These are phyloP conservation scores for Ophiostoma sp. DNA, from an alignment of 2,329 filamentous ascomycete species.

Conservation along the genomic window DNA sequence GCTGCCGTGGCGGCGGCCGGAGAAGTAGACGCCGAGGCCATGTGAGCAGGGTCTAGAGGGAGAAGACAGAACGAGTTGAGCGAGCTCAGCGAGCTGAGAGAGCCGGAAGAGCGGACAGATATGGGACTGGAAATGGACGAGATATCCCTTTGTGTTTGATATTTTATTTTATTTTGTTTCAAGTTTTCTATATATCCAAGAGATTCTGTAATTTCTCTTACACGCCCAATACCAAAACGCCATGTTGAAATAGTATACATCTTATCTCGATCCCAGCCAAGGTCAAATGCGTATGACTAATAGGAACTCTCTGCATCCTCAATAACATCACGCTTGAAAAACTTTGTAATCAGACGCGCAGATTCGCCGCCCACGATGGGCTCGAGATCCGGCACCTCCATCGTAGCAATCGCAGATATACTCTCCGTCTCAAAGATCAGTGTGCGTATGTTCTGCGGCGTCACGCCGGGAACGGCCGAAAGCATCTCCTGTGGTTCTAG, in stretches of 20 bases:
- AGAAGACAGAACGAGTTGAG: not conserved
- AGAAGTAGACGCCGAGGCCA: slow-evolving; percentile 21
- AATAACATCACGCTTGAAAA: slow-evolving; percentile 66
- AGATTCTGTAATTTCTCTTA: not conserved
- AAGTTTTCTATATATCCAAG: not conserved
- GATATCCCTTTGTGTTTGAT: not conserved
- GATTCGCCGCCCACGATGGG: slow-evolving; percentile 71
- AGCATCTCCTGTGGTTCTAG: slow-evolving; percentile 88
- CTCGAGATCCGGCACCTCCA: slow-evolving; percentile 66
- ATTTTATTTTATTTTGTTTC: not conserved
- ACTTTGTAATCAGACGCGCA: slow-evolving; percentile 68
- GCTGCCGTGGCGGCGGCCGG: slow-evolving; percentile 34
- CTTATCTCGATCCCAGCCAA: too few relatives aligned
- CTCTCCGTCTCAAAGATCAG: slow-evolving; percentile 69
- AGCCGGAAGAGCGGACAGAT: not conserved
- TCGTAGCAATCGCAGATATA: slow-evolving; percentile 78
- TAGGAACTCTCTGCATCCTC: slow-evolving; percentile 36
- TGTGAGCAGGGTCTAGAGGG: slow-evolving; percentile 16
- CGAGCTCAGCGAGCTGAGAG: not conserved
- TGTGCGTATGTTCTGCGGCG: slow-evolving; percentile 67
- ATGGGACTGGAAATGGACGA: not conserved
- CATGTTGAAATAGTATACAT: too few relatives aligned
- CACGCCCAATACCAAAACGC: too few relatives aligned
- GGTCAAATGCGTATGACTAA: not conserved
- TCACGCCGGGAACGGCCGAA: slow-evolving; percentile 75